Percentiles rank a stretch among this genome's conserved stretches.
These are phyloP conservation scores for Eimeria maxima DNA, from an alignment of 169 alveolate genomes.

Conservation along the genomic window DNA sequence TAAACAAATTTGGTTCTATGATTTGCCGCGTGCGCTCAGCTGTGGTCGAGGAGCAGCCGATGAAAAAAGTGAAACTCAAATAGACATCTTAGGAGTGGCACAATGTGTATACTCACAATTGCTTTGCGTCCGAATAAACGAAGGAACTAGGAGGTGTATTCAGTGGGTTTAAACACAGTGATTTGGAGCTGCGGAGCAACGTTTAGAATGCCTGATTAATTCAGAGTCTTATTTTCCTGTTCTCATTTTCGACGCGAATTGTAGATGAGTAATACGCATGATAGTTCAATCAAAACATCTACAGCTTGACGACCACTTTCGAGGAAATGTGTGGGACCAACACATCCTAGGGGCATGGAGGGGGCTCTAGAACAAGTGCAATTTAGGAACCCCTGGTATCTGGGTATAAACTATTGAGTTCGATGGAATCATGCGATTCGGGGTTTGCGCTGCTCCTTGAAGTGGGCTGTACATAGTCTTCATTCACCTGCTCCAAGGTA, in stretches of 20 bases:
- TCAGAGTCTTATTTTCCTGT: background rate
- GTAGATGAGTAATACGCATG: background rate
- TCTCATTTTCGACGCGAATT: background rate
- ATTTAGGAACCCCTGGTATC: background rate
- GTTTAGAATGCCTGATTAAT: background rate
- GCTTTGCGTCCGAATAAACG: background rate
- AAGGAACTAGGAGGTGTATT: background rate
- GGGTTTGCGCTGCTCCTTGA: background rate
- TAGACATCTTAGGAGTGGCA: background rate
- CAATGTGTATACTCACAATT: background rate
- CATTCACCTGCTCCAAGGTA: background rate
- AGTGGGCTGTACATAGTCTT: background rate
- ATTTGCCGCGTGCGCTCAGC: constrained; percentile 9
- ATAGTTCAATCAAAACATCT: background rate
- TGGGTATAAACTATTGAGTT: background rate
- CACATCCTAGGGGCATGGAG: too few species aligned
- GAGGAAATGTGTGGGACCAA: background rate
- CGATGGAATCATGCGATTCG: background rate
- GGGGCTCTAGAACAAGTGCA: background rate
- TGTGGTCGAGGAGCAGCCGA: constrained; percentile 51
- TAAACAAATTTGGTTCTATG: background rate
- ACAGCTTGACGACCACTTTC: background rate
- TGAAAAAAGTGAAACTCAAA: constrained; percentile 5
- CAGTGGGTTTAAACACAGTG: background rate
- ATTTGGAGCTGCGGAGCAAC: background rate